A percentile compares a stretch with the other conserved stretches of the same genome.
Evolutionary conservation across 2,329 filamentous ascomycete species (phyloP).

Genomic region (Alternaria ethzedia): DNA sequence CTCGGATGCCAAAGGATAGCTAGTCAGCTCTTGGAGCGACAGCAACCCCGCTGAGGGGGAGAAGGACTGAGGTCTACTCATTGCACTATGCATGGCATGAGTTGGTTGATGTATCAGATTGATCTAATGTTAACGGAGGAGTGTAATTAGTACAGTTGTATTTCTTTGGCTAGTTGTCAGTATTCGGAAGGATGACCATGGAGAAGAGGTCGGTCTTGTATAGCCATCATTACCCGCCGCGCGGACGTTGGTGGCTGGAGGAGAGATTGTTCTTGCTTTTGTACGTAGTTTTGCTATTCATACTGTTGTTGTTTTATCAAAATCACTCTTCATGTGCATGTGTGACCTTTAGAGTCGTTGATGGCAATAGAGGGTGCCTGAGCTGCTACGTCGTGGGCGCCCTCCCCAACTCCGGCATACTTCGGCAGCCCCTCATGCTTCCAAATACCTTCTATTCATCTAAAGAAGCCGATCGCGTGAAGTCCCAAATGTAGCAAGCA

Average conservation of each 20-base stretch:
- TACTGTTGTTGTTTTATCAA: neutral
- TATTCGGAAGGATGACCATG: conserved; percentile 5
- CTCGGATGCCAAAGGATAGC: conserved; percentile 24
- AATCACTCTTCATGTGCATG: neutral
- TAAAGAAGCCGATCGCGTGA: neutral
- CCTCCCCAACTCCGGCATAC: neutral
- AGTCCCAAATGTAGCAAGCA: neutral
- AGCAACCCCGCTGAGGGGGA: conserved; percentile 23
- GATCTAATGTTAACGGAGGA: conserved; percentile 24
- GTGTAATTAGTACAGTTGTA: conserved; percentile 12
- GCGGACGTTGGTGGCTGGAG: conserved; percentile 5
- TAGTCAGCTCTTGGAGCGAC: conserved; percentile 26
- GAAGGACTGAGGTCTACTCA: conserved; percentile 31
- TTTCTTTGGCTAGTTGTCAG: conserved; percentile 11
- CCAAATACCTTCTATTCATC: neutral
- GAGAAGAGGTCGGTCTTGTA: conserved; percentile 14
- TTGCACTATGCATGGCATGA: conserved; percentile 36
- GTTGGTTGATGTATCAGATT: conserved; percentile 32
- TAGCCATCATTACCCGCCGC: conserved; percentile 9
- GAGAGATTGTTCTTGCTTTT: neutral
- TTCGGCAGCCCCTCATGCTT: neutral
- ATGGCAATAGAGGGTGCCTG: neutral
- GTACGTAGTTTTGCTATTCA: conserved; percentile 1
- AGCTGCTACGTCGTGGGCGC: neutral
- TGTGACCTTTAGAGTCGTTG: neutral